Conservation (phyloP, 108 stramenopile genomes). For the Mayamaea pseudoterrestris region DNA sequence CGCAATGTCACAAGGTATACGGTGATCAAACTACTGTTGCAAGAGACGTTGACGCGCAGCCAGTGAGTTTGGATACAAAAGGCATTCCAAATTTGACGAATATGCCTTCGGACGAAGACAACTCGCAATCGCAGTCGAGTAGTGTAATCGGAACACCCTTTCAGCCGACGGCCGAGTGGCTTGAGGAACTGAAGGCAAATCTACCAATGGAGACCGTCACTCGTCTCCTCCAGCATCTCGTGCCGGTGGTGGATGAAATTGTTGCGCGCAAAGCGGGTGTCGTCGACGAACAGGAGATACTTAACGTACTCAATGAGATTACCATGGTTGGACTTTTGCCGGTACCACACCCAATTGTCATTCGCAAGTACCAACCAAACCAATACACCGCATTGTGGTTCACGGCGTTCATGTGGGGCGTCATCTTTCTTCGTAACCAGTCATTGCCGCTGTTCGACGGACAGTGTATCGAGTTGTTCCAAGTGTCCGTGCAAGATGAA, state of each 20-base stretch:
- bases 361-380: slow-evolving; percentile 95
- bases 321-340: slow-evolving; percentile 93
- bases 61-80: slow-evolving; percentile 35
- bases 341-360: slow-evolving; percentile 96
- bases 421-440: slow-evolving; percentile 91
- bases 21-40: slow-evolving; percentile 38
- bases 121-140: slow-evolving; percentile 42
- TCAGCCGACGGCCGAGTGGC: slow-evolving; percentile 81
- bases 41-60: slow-evolving; percentile 49
- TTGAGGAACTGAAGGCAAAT: slow-evolving; percentile 70
- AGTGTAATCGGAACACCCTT: slow-evolving; percentile 31
- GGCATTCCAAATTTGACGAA: slow-evolving; percentile 46
- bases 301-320: slow-evolving; percentile 72
- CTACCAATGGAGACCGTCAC: slow-evolving; percentile 87
- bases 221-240: slow-evolving; percentile 82
- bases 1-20: slow-evolving; percentile 69
- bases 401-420: slow-evolving; percentile 98
- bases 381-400: slow-evolving; percentile 96
- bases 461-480: slow-evolving; percentile 74
- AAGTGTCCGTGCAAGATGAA: slow-evolving; percentile 58
- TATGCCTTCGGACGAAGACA: slow-evolving; percentile 9
- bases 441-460: slow-evolving; percentile 92
- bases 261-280: slow-evolving; percentile 45
- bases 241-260: slow-evolving; percentile 90
- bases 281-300: slow-evolving; percentile 84